These are phyloP conservation scores for Arctium lappa DNA, from an alignment of 129 eudicot species.

Conservation along the genomic window DNA sequence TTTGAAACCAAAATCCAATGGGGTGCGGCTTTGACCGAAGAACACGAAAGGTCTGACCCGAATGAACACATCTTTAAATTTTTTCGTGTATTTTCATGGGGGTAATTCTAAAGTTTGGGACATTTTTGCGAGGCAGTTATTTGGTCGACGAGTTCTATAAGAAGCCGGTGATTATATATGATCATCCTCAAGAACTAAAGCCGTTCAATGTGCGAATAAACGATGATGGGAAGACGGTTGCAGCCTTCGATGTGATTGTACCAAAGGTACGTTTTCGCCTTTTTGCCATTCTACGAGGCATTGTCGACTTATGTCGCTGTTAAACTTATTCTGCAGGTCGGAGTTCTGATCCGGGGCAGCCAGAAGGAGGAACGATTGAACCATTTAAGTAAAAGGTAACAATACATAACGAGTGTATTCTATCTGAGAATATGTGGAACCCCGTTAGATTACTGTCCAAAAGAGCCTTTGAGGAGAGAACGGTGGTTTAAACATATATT, in stretches of 20 bases:
- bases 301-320: not conserved
- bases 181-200: constrained; percentile 66
- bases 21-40: constrained; percentile 67
- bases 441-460: too few species aligned
- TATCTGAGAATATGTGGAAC: not conserved
- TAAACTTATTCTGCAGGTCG: constrained; percentile 47
- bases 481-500: too few species aligned
- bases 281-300: not conserved
- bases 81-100: not conserved
- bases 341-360: constrained; percentile 81
- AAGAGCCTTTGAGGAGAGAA: too few species aligned
- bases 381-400: constrained; percentile 59
- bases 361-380: constrained; percentile 82
- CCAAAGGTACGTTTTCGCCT: constrained; percentile 55
- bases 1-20: constrained; percentile 45
- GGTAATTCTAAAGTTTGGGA: not conserved
- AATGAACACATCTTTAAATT: not conserved
- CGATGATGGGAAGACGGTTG: constrained; percentile 80
- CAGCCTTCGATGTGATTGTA: constrained; percentile 70
- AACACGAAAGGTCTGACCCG: constrained; percentile 68
- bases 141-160: constrained; percentile 75
- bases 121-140: constrained; percentile 39
- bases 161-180: constrained; percentile 59
- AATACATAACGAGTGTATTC: not conserved
- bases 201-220: constrained; percentile 72